Evolutionary conservation across 148 eudicot genomes (phyloP), one percentile per base, ranked within the genome.

Genomic region (Oxyria digyna): DNA sequence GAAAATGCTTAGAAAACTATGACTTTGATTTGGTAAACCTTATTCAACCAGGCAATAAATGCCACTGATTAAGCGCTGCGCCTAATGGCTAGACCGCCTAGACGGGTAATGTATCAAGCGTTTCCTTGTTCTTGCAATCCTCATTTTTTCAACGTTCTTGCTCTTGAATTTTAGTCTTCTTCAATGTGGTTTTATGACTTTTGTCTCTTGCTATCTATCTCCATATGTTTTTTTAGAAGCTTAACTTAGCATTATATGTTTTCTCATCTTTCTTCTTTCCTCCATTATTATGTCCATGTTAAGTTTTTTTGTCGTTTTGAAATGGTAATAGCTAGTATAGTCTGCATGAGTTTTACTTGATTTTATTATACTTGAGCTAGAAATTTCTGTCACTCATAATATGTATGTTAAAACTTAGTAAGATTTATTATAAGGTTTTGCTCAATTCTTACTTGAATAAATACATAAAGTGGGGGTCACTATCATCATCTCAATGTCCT

Each of bases 371-470:
- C n/a, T n/a, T n/a, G n/a, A n/a, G 49, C 17, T 43, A 43, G 49
- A 43, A 43, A 3, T 15, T 43, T 43, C n/a, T 43, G 14, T 15
- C 48, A 43, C 3, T 15, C 48, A 33, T 5, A 33, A 5, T 33
- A 33, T 41, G 0, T 14, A 13, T 43, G 14, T 43, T 17, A 6
- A 43, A 43, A 43, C 48, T 43, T 43, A 41, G 0, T 41, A 12
- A 41, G 12, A 13, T 43, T 43, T 43, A 3, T 43, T 3, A 4
- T 5, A 46, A 46, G 52, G 52, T 20, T 46, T 46, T 46, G 52
- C 24, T 54, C 62, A 54, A 59, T 59, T 59, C 65, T 27, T 27
- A 31, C 37, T 29, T 59, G 37, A 59, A 59, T 59, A 59, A 59
- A 59, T 20, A 59, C 65, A 27, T 31, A 26, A 27, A 31, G 15